A percentile compares a stretch with the other conserved stretches of the same genome.
phyloP scores from a whole-genome alignment of 202 grass and related monocot species.

The Saccharum hybrid region DNA sequence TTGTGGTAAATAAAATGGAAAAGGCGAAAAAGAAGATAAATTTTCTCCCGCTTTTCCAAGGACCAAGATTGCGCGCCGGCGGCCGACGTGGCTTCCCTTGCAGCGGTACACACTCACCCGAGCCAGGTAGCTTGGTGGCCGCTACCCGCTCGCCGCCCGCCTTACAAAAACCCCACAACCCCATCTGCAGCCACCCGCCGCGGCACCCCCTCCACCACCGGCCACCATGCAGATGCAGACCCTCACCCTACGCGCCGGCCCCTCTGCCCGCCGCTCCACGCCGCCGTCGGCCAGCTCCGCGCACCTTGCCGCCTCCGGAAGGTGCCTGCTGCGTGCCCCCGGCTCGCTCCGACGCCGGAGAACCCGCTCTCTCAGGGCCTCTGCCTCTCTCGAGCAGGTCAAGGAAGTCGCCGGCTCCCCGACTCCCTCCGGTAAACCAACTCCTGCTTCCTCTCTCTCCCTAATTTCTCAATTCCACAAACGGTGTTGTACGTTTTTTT shows the following conservation, averaged over 20 bases:
- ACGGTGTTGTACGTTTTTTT: neutral
- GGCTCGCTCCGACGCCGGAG: conserved; percentile 30
- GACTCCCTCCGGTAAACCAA: conserved; percentile 40
- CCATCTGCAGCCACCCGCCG: conserved; percentile 35
- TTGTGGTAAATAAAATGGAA: neutral
- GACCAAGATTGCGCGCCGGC: neutral
- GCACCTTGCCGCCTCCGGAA: conserved; percentile 21
- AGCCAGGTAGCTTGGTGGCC: conserved; percentile 42
- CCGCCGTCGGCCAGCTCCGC: conserved; percentile 41
- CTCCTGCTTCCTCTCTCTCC: neutral
- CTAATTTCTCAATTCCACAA: neutral
- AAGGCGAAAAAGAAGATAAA: neutral
- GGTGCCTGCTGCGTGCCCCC: conserved; percentile 36
- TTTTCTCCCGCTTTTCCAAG: neutral
- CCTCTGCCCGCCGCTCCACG: conserved; percentile 41
- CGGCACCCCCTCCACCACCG: neutral
- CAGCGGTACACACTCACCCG: conserved; percentile 33
- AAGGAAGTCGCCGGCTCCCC: conserved; percentile 53
- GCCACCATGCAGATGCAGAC: conserved; percentile 61
- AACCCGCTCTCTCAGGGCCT: conserved; percentile 44
- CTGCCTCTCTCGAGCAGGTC: conserved; percentile 60
- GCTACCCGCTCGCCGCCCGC: conserved; percentile 32
- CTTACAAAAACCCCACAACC: conserved; percentile 41
- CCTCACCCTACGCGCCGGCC: conserved; percentile 27
- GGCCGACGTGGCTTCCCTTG: conserved; percentile 46